A percentile compares a stretch with the other conserved stretches of the same genome.
These are phyloP conservation scores for Mycena chlorophos DNA, from an alignment of 768 basidiomycete species.

Conservation along the genomic window DNA sequence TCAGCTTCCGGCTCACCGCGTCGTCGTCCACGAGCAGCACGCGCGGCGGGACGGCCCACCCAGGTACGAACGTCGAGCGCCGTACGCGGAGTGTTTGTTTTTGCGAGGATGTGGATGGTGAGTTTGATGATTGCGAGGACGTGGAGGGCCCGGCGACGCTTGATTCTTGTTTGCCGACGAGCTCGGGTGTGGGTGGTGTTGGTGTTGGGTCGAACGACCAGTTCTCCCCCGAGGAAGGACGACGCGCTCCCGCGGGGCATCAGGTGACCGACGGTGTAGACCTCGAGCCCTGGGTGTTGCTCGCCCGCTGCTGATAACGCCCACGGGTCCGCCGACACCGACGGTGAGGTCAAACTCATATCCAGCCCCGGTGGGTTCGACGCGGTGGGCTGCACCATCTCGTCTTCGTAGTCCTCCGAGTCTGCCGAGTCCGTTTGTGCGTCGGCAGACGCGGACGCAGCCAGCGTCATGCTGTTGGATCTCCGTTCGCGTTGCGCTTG, in stretches of 20 bases:
- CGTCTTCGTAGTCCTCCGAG: slow-evolving; percentile 20
- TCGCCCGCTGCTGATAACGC: slow-evolving; percentile 19
- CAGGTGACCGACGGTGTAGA: slow-evolving; percentile 79
- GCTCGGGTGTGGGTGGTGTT: slow-evolving; percentile 19
- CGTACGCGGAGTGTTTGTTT: slow-evolving; percentile 63
- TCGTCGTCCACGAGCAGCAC: slow-evolving; percentile 97
- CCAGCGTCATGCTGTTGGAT: no score
- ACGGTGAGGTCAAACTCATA: slow-evolving; percentile 26
- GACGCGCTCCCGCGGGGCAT: slow-evolving; percentile 55
- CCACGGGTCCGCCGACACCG: slow-evolving; percentile 15
- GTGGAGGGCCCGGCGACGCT: neutral
- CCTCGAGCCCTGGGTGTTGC: slow-evolving; percentile 69
- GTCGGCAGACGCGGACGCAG: neutral
- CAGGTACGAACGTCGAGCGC: slow-evolving; percentile 79
- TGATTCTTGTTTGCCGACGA: slow-evolving; percentile 21
- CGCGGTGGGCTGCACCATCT: slow-evolving; percentile 17
- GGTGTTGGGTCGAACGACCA: slow-evolving; percentile 60
- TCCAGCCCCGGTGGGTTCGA: slow-evolving; percentile 27
- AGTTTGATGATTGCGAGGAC: no score
- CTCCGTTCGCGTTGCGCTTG: slow-evolving; percentile 36
- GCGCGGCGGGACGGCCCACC: slow-evolving; percentile 88
- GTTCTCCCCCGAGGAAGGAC: slow-evolving; percentile 49
- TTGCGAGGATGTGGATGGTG: slow-evolving; percentile 40
- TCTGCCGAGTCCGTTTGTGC: slow-evolving; percentile 7
- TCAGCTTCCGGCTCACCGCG: slow-evolving; percentile 82